Evolutionary conservation across 768 basidiomycete genomes (phyloP).

Genomic region (Lentinula sp.): DNA sequence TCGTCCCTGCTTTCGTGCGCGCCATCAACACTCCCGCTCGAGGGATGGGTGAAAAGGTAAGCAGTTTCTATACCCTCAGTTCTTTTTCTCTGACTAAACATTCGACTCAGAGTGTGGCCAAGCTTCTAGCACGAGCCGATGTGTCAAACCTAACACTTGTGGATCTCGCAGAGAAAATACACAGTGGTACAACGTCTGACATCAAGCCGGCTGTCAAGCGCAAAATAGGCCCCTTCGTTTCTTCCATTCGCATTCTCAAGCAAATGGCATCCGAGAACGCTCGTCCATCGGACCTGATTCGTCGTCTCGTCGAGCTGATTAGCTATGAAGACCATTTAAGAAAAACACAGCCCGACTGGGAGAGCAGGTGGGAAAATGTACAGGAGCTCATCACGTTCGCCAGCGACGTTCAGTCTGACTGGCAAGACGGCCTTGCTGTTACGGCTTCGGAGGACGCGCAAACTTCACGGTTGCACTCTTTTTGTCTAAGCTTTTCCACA

Average conservation of each 20-base stretch:
- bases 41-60: conserved; percentile 74
- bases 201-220: conserved; percentile 61
- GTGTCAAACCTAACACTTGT: conserved; percentile 48
- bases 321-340: conserved; percentile 65
- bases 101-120: conserved; percentile 46
- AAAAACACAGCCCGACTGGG: conserved; percentile 68
- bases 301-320: conserved; percentile 46
- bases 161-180: conserved; percentile 56
- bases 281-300: conserved; percentile 60
- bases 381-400: conserved; percentile 80
- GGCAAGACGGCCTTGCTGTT: conserved; percentile 3
- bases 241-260: conserved; percentile 45
- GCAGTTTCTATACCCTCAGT: background rate
- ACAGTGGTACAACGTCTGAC: conserved; percentile 54
- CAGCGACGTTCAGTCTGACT: conserved; percentile 34
- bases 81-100: background rate
- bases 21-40: conserved; percentile 68
- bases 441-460: background rate
- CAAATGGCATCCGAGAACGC: conserved; percentile 51
- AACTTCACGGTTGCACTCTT: background rate
- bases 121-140: conserved; percentile 50
- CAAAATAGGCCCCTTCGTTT: conserved; percentile 58
- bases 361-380: conserved; percentile 80
- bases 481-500: background rate
- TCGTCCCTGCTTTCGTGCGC: conserved; percentile 63